These are phyloP conservation scores for Helotiales sp. DNA, from an alignment of 2,329 filamentous ascomycete species.

Conservation along the genomic window DNA sequence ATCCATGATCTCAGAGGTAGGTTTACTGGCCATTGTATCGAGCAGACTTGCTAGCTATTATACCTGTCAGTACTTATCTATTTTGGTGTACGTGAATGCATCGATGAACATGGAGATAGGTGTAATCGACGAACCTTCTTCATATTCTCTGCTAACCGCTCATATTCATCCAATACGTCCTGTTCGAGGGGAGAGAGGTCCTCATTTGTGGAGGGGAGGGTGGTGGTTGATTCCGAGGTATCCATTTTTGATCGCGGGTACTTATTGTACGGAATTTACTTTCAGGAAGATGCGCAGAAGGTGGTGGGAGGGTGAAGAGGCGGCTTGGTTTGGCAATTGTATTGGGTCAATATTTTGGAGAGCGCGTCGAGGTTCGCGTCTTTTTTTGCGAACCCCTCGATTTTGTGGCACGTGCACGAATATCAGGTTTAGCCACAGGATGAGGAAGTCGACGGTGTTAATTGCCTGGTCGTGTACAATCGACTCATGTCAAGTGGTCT, in stretches of 20 bases:
- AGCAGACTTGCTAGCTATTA: conserved; percentile 58
- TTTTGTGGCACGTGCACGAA: too few species aligned
- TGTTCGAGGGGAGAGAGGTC: conserved; percentile 82
- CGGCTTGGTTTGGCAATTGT: too few species aligned
- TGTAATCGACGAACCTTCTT: conserved; percentile 62
- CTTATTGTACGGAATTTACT: too few species aligned
- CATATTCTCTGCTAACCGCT: conserved; percentile 83
- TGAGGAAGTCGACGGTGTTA: too few species aligned
- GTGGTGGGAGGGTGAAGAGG: too few species aligned
- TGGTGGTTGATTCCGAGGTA: conserved; percentile 15
- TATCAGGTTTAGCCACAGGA: too few species aligned
- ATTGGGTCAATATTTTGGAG: too few species aligned
- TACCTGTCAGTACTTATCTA: background rate
- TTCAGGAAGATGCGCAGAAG: too few species aligned
- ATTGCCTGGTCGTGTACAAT: too few species aligned
- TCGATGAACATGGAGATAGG: background rate
- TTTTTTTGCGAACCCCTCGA: background rate
- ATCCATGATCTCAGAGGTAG: conserved; percentile 82
- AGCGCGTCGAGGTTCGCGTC: background rate
- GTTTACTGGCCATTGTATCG: conserved; percentile 64
- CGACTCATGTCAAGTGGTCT: too few species aligned
- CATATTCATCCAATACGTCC: conserved; percentile 93
- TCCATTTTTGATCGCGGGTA: conserved; percentile 18
- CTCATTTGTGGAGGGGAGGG: conserved; percentile 34
- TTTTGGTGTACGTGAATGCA: too few species aligned